Conservation (phyloP, 495 filamentous ascomycete genomes). For the Tuber borchii region DNA sequence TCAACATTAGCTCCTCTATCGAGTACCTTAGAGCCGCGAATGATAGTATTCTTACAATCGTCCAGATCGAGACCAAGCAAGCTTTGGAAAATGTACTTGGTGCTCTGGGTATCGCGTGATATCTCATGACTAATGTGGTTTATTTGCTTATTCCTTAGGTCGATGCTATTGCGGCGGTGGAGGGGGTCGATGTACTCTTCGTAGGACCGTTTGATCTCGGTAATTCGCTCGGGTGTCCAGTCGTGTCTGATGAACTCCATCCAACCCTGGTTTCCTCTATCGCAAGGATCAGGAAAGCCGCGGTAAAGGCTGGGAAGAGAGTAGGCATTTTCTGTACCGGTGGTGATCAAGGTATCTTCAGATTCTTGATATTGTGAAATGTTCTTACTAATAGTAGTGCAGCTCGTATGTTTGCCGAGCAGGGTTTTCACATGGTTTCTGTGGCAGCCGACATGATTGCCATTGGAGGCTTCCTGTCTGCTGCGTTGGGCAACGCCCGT, state of each 20-base stretch:
- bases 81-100: slow-evolving; percentile 54
- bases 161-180: slow-evolving; percentile 63
- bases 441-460: slow-evolving; percentile 27
- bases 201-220: slow-evolving; percentile 74
- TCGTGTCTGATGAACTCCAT: slow-evolving; percentile 56
- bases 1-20: slow-evolving; percentile 49
- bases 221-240: slow-evolving; percentile 52
- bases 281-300: slow-evolving; percentile 55
- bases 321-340: slow-evolving; percentile 66
- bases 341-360: slow-evolving; percentile 25
- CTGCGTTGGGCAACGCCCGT: slow-evolving; percentile 24
- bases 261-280: slow-evolving; percentile 64
- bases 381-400: neutral
- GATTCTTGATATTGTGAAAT: slow-evolving; percentile 19
- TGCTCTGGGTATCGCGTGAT: neutral
- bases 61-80: slow-evolving; percentile 76
- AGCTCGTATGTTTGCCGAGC: slow-evolving; percentile 31
- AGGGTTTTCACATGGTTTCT: slow-evolving; percentile 33
- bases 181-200: slow-evolving; percentile 52
- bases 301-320: slow-evolving; percentile 62
- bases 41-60: slow-evolving; percentile 60
- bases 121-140: neutral
- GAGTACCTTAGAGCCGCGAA: slow-evolving; percentile 74
- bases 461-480: slow-evolving; percentile 21
- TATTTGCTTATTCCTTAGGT: slow-evolving; percentile 35